Base-by-base conservation (phyloP, 306 rosid species). In the Mimosa bimucronata region DNA sequence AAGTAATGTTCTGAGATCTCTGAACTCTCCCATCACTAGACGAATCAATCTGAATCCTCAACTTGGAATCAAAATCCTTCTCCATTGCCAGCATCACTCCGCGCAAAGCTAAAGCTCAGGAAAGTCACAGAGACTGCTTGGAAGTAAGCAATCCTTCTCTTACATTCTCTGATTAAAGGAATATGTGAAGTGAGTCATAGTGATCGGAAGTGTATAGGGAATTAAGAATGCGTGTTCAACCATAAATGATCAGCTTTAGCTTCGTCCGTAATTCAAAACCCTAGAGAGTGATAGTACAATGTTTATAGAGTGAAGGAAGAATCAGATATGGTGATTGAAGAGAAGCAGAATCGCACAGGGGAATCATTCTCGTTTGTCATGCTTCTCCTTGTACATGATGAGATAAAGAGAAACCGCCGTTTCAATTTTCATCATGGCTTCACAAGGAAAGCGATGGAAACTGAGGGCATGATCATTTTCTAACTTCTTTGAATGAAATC, bases 11-110 rank as follows among this genome's bases (percentile, higher is more conserved):
- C 73, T 91, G 90, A 79, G 97, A 86, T 93, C 92, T 90, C 87
- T 78, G 99, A 23, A 90, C 93, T 80, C 38, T 87, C 66, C 80
- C 85, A 13, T 82, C 92, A 85, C 85, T 86, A 77, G 98, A 90
- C 83, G 91, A 84, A 84, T 79, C 88, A 62, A 79, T 87, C 82
- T 93, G 97, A 87, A 96, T 86, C 86, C 76, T 87, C 86, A 93
- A 81, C 97, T 91, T 96, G 58, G 93, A 89, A 87, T 96, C 98
- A 85, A 96, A 93, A 86, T 91, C 99, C 87, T 96, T 90, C 94
- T 96, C 99, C 99, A 96, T 96, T 69, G 94, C 93, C 97, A 93
- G 86, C 98, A 96, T 92, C 77, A 55, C 89, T 83, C 77, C 13
- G 42, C 45, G 45, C 66, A 79, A 76, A 44, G 44, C 66, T 42